phyloP scores from a whole-genome alignment of 2,329 filamentous ascomycete genomes.

The Stagonosporopsis chrysanthemi region DNA sequence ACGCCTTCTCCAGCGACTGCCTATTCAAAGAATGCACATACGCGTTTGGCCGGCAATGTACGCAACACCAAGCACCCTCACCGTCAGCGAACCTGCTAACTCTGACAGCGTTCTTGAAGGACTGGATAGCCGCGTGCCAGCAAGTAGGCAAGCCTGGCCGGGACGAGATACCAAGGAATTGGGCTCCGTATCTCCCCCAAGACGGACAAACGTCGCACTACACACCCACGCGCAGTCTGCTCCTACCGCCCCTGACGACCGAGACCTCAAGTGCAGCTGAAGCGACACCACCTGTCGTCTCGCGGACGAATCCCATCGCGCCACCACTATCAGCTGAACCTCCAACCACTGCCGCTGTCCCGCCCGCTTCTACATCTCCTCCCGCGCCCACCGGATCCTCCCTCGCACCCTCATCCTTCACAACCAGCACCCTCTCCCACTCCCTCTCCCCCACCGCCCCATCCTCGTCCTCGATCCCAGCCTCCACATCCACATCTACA shows the following conservation, averaged over 20 bases:
- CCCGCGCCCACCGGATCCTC: background rate
- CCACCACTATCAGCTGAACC: background rate
- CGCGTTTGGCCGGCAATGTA: conserved; percentile 21
- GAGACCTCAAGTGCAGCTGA: background rate
- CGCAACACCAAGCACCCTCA: background rate
- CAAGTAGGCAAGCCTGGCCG: conserved; percentile 5
- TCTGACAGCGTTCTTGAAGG: conserved; percentile 19
- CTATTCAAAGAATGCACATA: conserved; percentile 22
- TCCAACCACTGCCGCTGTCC: background rate
- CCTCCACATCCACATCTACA: background rate
- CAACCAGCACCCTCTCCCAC: background rate
- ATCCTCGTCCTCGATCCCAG: background rate
- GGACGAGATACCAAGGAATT: conserved; percentile 21
- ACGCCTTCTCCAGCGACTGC: conserved; percentile 24
- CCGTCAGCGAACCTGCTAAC: background rate
- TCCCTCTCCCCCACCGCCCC: conserved; percentile 1
- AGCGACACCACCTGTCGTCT: background rate
- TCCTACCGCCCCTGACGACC: background rate
- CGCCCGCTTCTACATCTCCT: background rate
- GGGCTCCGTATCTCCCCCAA: conserved; percentile 24
- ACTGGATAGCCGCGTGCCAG: conserved; percentile 21
- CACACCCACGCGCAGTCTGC: background rate
- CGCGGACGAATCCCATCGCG: background rate
- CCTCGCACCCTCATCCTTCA: background rate
- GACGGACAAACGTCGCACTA: background rate